Conservation (phyloP, 1,139 yeast genomes). For the Blastobotrys aristatus region DNA sequence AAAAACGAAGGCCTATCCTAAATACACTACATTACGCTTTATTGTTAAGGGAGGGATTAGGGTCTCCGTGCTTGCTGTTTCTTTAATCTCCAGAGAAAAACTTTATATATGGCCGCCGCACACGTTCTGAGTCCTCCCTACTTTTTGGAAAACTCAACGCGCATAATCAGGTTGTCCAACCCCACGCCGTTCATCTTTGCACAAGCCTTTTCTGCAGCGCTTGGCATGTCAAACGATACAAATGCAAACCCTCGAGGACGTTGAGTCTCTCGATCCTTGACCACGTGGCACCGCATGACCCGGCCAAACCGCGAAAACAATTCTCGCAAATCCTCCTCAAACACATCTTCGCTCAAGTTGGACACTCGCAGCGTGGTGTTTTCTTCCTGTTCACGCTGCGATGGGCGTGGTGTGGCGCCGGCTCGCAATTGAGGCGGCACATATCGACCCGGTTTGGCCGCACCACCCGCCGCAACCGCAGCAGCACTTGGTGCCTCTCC, state of each 20-base stretch:
- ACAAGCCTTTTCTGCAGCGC: conserved; percentile 72
- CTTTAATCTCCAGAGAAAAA: not conserved
- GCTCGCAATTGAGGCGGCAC: conserved; percentile 78
- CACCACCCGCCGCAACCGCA: conserved; percentile 13
- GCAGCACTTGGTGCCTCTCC: conserved; percentile 12
- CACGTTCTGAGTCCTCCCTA: too few species aligned
- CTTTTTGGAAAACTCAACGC: conserved; percentile 37
- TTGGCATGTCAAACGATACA: conserved; percentile 70
- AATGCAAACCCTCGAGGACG: conserved; percentile 97
- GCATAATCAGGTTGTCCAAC: conserved; percentile 81
- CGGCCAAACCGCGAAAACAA: conserved; percentile 64
- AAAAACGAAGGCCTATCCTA: too few species aligned
- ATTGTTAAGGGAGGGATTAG: too few species aligned
- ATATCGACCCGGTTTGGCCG: conserved; percentile 40
- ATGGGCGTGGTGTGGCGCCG: conserved; percentile 37
- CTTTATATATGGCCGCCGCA: not conserved
- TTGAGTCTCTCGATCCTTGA: conserved; percentile 90
- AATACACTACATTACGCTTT: too few species aligned
- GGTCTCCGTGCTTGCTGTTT: not conserved
- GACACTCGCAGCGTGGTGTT: conserved; percentile 85
- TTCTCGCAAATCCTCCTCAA: conserved; percentile 74
- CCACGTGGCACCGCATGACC: conserved; percentile 75
- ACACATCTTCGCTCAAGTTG: conserved; percentile 81
- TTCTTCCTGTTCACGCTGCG: conserved; percentile 33
- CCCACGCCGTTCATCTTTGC: conserved; percentile 84